Base-by-base conservation (phyloP, 441 rosid species). In the Pelargonium exstipulatum region DNA sequence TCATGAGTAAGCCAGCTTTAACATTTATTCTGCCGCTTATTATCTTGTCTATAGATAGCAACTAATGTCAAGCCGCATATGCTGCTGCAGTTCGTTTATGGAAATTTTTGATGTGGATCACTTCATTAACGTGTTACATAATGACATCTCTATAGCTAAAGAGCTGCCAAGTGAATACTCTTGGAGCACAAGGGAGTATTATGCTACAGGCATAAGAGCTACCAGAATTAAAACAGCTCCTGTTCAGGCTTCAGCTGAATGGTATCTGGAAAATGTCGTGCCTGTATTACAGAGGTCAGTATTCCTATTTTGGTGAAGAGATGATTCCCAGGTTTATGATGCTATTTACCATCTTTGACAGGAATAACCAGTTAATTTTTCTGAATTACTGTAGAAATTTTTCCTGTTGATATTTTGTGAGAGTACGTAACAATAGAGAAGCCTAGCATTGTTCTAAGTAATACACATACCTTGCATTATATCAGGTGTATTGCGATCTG, bases 141-240 rank as follows among this genome's bases (percentile, higher is more conserved):
- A 83, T 12, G 86, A 88, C 29, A 75, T 88, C 42, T 76, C 79
- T 40, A 78, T 86, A 63, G 83, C 83, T 13, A 86, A 68, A 78
- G 87, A 86, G 77, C 76, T 80, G 12, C 89, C 94, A 35, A 65
- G 71, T 20, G 71, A 81, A 68, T 83, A 77, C 66, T 77, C 83
- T 8, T 88, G 93, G 93, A 86, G 91, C 82, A 81, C 94, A 0
- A 81, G 94, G 74, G 90, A 86, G 74, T 88, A 86, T 71, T 88
- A 88, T 24, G 89, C 89, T 20, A 86, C 90, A n/a, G 93, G 91
- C 69, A 88, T 88, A 76, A 86, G 94, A 69, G 85, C 81, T 73
- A 86, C 94, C 49, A 80, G 91, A 82, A 79, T 88, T 64, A 88
- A 88, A 81, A 86, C 83, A 13, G 94, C 91, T 10, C 94, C 91